Evolutionary conservation across 73 alveolate species (phyloP), one percentile per base, ranked within the genome.

Genomic region (Paramecium pentaurelia): DNA sequence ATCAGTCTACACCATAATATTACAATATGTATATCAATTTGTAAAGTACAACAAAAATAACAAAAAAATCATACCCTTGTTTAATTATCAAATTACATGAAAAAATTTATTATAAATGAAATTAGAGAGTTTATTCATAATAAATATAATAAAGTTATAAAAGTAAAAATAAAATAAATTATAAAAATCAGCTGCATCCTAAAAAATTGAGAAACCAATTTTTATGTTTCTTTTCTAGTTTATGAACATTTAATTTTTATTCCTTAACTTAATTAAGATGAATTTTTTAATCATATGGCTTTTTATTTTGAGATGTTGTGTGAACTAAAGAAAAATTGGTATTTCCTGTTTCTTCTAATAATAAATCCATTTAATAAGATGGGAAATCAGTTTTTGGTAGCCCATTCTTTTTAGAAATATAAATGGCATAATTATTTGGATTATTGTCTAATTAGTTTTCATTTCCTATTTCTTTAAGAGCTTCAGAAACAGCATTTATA

Each of bases 401-500:
- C 9, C 91, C 91, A 80, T 80, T 80, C 58, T 80, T 80, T 64
- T 80, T 80, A 22, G 91, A 28, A 42, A 80, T 36, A 11, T 45
- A 80, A 12, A 47, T 64, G 18, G 49, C 91, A 80, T 80, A 80
- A 80, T 80, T 80, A 22, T 42, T 10, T 44, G 71, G 58, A 25
- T 80, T 80, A 10, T 14, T 8, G 25, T 80, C 91, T 9, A 80
- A 9, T 22, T 1, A 68, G 25, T 40, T 54, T 18, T 37, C 87
- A 37, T 32, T 40, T n/a, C 58, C 18, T 6, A 22, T 8, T 80
- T 42, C 28, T 27, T 42, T 3, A 44, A 27, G 30, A 36, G 7
- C 91, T 80, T 80, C 22, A 27, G 37, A 11, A 12, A 75, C 40
- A 75, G 68, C 88, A 30, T 75, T 42, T 6, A 10, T 11, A 36